phyloP scores from a whole-genome alignment of 495 filamentous ascomycete genomes.

The Staphylotrichum tortipilum region DNA sequence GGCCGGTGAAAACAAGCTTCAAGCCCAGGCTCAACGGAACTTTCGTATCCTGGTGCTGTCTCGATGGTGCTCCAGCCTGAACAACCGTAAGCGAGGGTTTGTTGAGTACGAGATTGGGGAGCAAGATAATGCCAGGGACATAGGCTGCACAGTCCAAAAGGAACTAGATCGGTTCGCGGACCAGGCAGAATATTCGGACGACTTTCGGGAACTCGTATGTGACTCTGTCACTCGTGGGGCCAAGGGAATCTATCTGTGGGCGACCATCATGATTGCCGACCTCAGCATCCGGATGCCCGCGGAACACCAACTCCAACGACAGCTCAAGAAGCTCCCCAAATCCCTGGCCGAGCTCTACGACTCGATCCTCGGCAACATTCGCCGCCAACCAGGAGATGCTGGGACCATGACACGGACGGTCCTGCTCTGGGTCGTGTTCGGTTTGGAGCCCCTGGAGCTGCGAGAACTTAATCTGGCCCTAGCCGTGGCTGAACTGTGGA shows the following conservation, averaged over 20 bases:
- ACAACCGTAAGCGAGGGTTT: too few relatives aligned
- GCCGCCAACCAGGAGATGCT: neutral
- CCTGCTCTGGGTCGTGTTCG: neutral
- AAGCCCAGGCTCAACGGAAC: too few relatives aligned
- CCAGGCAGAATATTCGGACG: neutral
- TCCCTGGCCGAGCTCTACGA: neutral
- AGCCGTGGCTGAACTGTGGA: neutral
- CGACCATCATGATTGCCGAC: neutral
- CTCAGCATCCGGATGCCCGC: neutral
- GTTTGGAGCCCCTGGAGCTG: neutral
- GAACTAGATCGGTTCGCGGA: too few relatives aligned
- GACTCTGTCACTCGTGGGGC: neutral
- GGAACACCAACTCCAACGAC: neutral
- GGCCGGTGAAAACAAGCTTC: neutral
- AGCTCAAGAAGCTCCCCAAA: neutral
- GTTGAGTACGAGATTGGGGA: too few relatives aligned
- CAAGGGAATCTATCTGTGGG: neutral
- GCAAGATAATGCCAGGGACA: too few relatives aligned
- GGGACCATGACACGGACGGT: neutral
- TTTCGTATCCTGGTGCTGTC: too few relatives aligned
- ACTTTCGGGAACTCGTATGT: neutral
- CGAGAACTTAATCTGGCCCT: neutral
- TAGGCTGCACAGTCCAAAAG: too few relatives aligned
- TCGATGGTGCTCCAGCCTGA: too few relatives aligned
- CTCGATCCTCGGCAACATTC: neutral